phyloP scores from a whole-genome alignment of 1,139 yeast species.

The Lodderomyces beijingensis region DNA sequence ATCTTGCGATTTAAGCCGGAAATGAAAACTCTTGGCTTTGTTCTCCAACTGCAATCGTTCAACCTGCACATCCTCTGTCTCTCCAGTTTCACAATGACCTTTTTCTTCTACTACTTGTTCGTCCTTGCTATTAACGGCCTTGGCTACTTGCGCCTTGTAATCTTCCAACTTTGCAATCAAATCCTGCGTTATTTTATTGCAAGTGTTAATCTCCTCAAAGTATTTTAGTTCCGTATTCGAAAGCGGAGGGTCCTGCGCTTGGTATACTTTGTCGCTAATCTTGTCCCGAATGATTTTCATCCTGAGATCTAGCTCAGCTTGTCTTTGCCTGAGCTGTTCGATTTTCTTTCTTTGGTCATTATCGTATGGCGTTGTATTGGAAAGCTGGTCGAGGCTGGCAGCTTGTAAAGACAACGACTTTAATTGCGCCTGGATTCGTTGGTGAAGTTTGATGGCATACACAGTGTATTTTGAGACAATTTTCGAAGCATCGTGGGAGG shows the following conservation, averaged over 20 bases:
- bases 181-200: constrained; percentile 3
- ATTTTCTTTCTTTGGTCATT: constrained; percentile 15
- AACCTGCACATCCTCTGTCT: constrained; percentile 2
- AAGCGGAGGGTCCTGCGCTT: constrained; percentile 25
- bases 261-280: constrained; percentile 18
- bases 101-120: constrained; percentile 1
- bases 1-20: constrained; percentile 20
- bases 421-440: constrained; percentile 20
- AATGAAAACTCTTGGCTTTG: constrained; percentile 15
- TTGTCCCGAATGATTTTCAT: constrained; percentile 19
- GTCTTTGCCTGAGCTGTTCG: constrained; percentile 16
- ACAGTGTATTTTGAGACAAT: constrained; percentile 18
- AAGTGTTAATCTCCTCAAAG: constrained; percentile 33
- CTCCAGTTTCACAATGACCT: too few relatives aligned
- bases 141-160: constrained; percentile 1
- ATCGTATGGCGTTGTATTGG: constrained; percentile 13
- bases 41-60: constrained; percentile 18
- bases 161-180: constrained; percentile 1
- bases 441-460: constrained; percentile 20
- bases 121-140: constrained; percentile 1
- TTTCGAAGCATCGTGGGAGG: constrained; percentile 18
- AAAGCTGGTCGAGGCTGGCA: constrained; percentile 13
- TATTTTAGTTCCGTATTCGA: constrained; percentile 34
- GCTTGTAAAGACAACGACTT: constrained; percentile 22
- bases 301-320: constrained; percentile 19